Evolutionary conservation across 495 filamentous ascomycete genomes (phyloP), one percentile per base, ranked within the genome.

Genomic region (Bacidia gigantensis): DNA sequence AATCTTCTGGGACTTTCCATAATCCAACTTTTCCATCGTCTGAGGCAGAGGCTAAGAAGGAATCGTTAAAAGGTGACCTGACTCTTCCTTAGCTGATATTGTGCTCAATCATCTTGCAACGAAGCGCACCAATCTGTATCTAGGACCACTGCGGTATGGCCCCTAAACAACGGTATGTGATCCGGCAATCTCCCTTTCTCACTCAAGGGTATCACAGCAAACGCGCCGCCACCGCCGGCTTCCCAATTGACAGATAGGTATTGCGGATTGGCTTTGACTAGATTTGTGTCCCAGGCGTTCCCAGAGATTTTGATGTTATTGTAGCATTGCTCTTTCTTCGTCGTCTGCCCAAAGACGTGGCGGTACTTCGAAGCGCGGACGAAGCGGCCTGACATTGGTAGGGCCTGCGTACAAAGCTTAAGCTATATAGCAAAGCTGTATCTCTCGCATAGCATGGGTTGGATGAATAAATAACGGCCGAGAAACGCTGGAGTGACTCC

Each of bases 261-360:
- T 62, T 88, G 79, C n/a, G 92, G 89, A 63, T 98, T 98, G 55
- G 80, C 89, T 78, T 97, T 97, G 68, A 97, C 75, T 49, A 98
- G 75, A 69, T 98, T 98, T 66, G 87, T 95, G 69, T 98, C 92
- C 90, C 92, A 98, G 49, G 93, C 90, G 80, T 98, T 98, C 67
- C 80, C 82, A 55, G 90, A 95, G 67, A 98, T 84, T 55, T 79
- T 77, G 60, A 97, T 75, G 66, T 97, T 97, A 72, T 98, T 93
- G 67, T 95, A 97, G 74, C 88, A 95, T 86, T 83, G 79, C 64
- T 87, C 83, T 78, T 94, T 95, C 70, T 82, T 81, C 49, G 90
- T 90, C 44, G 86, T 69, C 69, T 87, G 88, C 64, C 92, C 92
- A 73, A 95, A 98, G 72, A 98, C 86, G 75, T 97, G 90, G 75